These are phyloP conservation scores for Nicotiana sylvestris DNA, from an alignment of 257 asterid species.

Conservation along the genomic window DNA sequence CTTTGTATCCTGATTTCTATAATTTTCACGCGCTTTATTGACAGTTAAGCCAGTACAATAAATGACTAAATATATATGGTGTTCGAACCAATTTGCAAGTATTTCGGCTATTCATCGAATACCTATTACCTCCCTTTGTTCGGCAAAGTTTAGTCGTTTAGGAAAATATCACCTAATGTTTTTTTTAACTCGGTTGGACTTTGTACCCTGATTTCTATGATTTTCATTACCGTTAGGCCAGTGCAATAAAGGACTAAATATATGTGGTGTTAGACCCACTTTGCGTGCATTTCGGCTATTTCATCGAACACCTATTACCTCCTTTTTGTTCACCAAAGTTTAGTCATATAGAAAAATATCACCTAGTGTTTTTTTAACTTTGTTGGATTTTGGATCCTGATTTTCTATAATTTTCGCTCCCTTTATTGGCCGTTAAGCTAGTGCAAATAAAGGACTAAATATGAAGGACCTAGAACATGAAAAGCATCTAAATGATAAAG, in stretches of 20 bases:
- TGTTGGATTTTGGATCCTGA: neutral
- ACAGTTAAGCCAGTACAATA: too few species aligned
- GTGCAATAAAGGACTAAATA: too few species aligned
- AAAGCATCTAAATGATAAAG: neutral
- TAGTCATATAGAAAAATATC: neutral
- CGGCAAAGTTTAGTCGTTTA: too few species aligned
- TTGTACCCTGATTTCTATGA: too few species aligned
- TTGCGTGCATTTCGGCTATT: neutral
- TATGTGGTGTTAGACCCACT: too few species aligned
- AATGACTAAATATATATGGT: neutral
- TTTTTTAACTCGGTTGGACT: too few species aligned
- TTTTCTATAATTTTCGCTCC: neutral
- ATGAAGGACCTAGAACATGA: neutral
- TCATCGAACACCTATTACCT: neutral
- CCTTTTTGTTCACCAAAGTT: too few species aligned
- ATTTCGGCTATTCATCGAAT: neutral
- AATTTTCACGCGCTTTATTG: too few species aligned
- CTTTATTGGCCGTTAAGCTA: accelerated
- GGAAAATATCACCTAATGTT: too few species aligned
- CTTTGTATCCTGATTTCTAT: too few species aligned
- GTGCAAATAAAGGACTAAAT: neutral
- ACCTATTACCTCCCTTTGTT: too few species aligned
- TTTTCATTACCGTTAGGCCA: too few species aligned
- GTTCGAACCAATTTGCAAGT: neutral
- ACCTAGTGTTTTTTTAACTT: neutral